Base-by-base conservation (phyloP, 2,329 filamentous ascomycete species). In the Cadophora gregata region DNA sequence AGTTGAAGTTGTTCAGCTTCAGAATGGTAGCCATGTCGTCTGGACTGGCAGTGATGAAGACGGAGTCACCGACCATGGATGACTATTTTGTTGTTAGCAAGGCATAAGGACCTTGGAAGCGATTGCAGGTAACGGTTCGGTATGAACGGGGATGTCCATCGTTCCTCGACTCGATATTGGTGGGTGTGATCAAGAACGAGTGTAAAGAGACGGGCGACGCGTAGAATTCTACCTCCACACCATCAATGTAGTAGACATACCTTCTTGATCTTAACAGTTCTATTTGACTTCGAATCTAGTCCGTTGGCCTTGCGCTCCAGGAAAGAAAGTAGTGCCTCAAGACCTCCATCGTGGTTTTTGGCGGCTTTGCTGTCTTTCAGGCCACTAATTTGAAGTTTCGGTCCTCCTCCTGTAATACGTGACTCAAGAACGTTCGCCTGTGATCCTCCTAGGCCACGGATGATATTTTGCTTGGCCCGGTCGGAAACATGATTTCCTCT, bases 71-170 rank as follows among this genome's bases (percentile, higher is more conserved):
- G 78, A 87, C 87, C 76, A 85, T 80, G 74, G 86, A 86, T 82
- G 89, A 90, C 90, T 92, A 85, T 78, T 67, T 82, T 79, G 81
- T 85, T 79, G 86, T 92, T 91, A 92, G 88, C 84, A 87, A 85
- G 74, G 74, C 68, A 68, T 74, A 65, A 70, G 33, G 67, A 73
- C 72, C 70, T 82, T 78, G 80, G 64, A 81, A 63, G 69, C 65
- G 69, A 71, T 70, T 68, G 72, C 61, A 69, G 71, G 73, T 70
- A 72, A 74, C 65, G 73, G 65, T 67, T 67, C 66, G 71, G 69
- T 70, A 69, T 69, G 67, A 64, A 70, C 68, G 69, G 62, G 63
- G 62, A 59, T 70, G 65, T 70, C 63, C 67, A 55, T 67, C 72
- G 71, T 67, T 69, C 69, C 65, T 72, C 71, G 69, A 73, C 73